Percentiles rank a stretch among this genome's conserved stretches.
These are phyloP conservation scores for Begonia fuchsioides DNA, from an alignment of 306 rosid genomes.

Conservation along the genomic window DNA sequence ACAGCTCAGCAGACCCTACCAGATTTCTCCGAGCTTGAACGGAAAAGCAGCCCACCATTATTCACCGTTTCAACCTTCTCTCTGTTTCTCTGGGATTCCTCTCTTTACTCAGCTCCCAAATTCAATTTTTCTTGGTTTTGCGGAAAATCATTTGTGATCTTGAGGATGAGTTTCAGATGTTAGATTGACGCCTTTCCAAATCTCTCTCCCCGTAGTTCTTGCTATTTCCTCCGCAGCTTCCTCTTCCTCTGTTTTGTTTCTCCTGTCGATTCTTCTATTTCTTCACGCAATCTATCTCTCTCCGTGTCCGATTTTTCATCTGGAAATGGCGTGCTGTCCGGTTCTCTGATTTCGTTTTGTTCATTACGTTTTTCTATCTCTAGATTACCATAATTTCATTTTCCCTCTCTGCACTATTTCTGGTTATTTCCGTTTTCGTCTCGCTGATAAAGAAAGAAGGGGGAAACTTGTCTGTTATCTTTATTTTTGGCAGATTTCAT, in stretches of 20 bases:
- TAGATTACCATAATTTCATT: background rate
- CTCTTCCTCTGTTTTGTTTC: background rate
- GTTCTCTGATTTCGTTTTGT: background rate
- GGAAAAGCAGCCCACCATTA: background rate
- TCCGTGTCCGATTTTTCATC: background rate
- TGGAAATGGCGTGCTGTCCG: too few species aligned
- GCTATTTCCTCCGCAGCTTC: background rate
- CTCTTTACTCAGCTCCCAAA: background rate
- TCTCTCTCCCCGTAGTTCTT: background rate
- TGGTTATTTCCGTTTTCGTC: background rate
- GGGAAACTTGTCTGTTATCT: background rate
- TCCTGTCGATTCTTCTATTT: background rate
- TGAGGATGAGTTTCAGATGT: too few species aligned
- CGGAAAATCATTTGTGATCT: background rate
- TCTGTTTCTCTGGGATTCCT: conserved; percentile 3
- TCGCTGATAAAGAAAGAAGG: too few species aligned
- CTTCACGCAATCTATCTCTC: background rate
- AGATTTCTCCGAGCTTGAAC: background rate
- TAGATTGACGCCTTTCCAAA: background rate
- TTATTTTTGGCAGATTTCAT: background rate
- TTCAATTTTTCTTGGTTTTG: background rate
- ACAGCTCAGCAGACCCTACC: conserved; percentile 10
- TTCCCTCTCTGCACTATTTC: background rate
- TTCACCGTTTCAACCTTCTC: background rate
- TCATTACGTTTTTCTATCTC: background rate